Base-by-base conservation (phyloP, 2,329 filamentous ascomycete genomes). In the Pyrenophora tritici-repentis region DNA sequence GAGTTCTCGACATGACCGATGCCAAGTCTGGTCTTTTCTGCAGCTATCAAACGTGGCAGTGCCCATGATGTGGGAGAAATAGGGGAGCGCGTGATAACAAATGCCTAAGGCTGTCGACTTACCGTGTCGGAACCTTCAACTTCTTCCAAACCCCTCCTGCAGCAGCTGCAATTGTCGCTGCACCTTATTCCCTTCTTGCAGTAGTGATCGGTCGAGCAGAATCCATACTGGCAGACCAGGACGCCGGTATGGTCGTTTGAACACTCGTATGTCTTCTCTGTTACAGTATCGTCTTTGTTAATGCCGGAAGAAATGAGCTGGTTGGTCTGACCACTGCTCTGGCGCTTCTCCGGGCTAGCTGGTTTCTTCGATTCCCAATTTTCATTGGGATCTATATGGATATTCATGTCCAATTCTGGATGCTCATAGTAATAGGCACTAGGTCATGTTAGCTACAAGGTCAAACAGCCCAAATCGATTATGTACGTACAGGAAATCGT, bases 121-220 rank as follows among this genome's bases (percentile, higher is more conserved):
- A 13, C 37, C 29, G 46, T 18, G 9, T 41, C 32, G 17, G 34
- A 29, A n/a, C 20, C 12, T 3, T n/a, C 26, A n/a, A 32, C 3
- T 3, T 31, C 36, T 35, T 42, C 20, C 6, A 20, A 33, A 12
- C 32, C 10, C 39, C 50, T 52, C 42, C 45, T 50, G 40, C 55
- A 61, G 36, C 58, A 61, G 12, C 8, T 29, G 34, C 58, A 61
- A 3, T 47, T 33, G n/a, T 58, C 45, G 26, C 26, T 44, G 36
- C 58, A 59, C n/a, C 34, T 42, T 13, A 31, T 40, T 2, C 42
- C 46, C 47, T 29, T 42, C 10, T 42, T 45, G 47, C 55, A 60
- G 33, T 55, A 58, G 16, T 44, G 40, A 5, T 55, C 58, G 6
- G 46, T 50, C 9, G 36, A 39, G 39, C 55, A 61, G 41, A 61